These are phyloP conservation scores for Leucocoprinus sp. DNA, from an alignment of 768 basidiomycete species.

Conservation along the genomic window DNA sequence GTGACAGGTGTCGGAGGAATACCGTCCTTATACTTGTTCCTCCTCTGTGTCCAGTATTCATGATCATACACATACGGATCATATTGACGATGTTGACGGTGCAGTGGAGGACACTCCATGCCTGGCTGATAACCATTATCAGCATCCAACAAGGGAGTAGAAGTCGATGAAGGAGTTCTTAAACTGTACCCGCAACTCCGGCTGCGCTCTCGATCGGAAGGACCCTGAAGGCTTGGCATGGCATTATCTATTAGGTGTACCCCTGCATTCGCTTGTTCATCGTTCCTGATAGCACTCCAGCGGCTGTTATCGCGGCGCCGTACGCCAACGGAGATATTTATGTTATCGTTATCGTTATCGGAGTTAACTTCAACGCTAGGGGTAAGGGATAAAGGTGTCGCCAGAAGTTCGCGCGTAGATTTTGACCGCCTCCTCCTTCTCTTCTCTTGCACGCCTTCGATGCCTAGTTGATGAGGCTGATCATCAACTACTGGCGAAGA, in stretches of 20 bases:
- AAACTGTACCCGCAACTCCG: conserved; percentile 9
- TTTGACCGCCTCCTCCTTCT: conserved; percentile 7
- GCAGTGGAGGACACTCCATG: not conserved
- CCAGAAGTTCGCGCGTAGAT: conserved; percentile 1
- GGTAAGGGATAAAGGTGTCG: conserved; percentile 10
- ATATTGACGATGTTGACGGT: conserved; percentile 1
- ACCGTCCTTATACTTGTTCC: conserved; percentile 13
- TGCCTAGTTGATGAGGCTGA: conserved; percentile 20
- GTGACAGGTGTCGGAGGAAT: conserved; percentile 12
- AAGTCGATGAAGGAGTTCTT: not conserved
- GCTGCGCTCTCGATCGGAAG: conserved; percentile 8
- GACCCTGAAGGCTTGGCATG: not conserved
- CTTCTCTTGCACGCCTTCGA: conserved; percentile 13
- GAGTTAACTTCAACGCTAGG: conserved; percentile 6
- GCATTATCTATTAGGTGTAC: not conserved
- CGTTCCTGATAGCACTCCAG: conserved; percentile 6
- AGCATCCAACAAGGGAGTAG: not conserved
- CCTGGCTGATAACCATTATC: not conserved
- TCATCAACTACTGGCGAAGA: conserved; percentile 17
- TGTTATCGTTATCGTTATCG: conserved; percentile 14
- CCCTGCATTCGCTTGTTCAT: not conserved
- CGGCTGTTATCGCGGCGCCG: not conserved
- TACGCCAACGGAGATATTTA: conserved; percentile 7
- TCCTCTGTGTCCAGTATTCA: conserved; percentile 8
- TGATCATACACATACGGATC: conserved; percentile 7